A percentile compares a stretch with the other conserved stretches of the same genome.
phyloP scores from a whole-genome alignment of 83 land plant genomes.

The Thuja plicata region DNA sequence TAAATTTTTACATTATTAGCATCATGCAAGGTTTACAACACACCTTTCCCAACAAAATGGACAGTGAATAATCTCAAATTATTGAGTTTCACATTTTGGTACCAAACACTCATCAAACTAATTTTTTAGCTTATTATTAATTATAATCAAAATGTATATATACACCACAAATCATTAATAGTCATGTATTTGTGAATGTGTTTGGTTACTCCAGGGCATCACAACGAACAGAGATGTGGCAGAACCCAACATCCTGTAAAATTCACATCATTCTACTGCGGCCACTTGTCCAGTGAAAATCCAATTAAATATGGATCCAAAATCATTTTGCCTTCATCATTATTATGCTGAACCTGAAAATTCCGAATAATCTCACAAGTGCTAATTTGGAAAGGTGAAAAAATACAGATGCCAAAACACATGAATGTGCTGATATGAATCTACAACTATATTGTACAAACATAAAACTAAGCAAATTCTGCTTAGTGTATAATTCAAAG shows the following conservation, averaged over 20 bases:
- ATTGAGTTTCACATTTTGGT: not conserved
- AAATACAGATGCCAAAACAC: not conserved
- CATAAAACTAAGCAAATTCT: not conserved
- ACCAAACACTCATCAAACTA: not conserved
- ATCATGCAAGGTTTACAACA: too few species aligned
- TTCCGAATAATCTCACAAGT: not conserved
- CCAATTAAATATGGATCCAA: not conserved
- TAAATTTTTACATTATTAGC: too few species aligned
- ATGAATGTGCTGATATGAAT: not conserved
- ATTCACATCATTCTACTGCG: not conserved
- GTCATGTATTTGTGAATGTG: not conserved
- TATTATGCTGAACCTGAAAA: not conserved
- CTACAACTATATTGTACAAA: not conserved
- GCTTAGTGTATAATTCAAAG: not conserved
- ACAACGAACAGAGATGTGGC: not conserved
- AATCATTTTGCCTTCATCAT: not conserved
- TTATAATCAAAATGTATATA: not conserved
- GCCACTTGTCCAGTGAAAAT: not conserved
- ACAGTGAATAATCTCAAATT: not conserved
- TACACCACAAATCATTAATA: not conserved
- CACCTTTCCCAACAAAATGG: not conserved
- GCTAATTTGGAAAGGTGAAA: not conserved
- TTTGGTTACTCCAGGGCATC: not conserved
- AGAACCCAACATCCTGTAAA: not conserved
- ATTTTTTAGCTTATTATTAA: not conserved